phyloP scores from a whole-genome alignment of 345 rosid genomes.

The Corchorus olitorius region DNA sequence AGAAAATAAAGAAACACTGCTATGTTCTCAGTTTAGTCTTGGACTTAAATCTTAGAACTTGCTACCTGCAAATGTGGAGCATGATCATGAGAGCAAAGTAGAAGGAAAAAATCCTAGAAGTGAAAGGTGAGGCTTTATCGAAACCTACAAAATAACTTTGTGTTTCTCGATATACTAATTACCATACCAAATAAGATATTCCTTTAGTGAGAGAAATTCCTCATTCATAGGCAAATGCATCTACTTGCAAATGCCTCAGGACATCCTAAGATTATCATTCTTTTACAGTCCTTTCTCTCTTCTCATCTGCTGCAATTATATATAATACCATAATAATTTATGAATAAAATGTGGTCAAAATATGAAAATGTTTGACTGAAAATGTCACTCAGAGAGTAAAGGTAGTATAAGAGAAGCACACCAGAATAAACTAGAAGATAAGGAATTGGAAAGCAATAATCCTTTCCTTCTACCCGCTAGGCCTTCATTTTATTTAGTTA shows the following conservation, averaged over 20 bases:
- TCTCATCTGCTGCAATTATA: too few relatives aligned
- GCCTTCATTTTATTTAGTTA: neutral
- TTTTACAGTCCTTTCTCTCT: too few relatives aligned
- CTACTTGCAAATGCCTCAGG: neutral
- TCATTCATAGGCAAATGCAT: neutral
- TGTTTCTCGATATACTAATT: neutral
- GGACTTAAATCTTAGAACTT: neutral
- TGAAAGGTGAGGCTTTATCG: neutral
- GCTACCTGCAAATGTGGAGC: neutral
- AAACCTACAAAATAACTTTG: neutral
- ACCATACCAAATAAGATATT: neutral
- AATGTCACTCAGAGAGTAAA: neutral
- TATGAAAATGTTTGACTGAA: too few relatives aligned
- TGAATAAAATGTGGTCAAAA: too few relatives aligned
- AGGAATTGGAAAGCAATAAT: neutral
- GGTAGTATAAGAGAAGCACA: neutral
- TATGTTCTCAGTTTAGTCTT: neutral
- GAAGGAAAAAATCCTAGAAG: neutral
- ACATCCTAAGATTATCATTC: neutral
- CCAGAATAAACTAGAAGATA: neutral
- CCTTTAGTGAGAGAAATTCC: neutral
- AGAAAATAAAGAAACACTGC: neutral
- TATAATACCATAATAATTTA: too few relatives aligned
- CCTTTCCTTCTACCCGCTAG: neutral
- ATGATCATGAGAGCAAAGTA: neutral